phyloP scores from a whole-genome alignment of 306 rosid species.

The Ziziphus jujuba region DNA sequence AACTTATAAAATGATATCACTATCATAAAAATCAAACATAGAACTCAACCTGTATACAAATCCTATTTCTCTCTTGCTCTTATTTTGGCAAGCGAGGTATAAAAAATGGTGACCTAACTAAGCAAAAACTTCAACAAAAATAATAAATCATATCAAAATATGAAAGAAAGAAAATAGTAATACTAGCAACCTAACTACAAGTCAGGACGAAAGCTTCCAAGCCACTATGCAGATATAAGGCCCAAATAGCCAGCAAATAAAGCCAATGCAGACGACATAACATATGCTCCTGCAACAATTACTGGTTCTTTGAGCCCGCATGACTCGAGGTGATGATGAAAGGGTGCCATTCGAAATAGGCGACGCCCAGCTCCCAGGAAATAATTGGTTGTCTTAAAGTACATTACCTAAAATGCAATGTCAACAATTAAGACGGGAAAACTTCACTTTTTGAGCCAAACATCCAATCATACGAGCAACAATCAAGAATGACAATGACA shows the following conservation, averaged over 20 bases:
- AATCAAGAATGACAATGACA: neutral
- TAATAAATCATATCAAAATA: neutral
- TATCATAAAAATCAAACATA: no score
- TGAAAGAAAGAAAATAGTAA: neutral
- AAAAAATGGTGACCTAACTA: neutral
- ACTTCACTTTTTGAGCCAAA: neutral
- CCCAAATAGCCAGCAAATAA: conserved; percentile 80
- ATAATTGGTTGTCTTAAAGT: conserved; percentile 52
- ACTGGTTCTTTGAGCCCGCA: conserved; percentile 68
- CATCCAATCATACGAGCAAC: no score
- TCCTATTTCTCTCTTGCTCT: neutral
- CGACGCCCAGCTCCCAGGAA: conserved; percentile 44
- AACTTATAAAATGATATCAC: no score
- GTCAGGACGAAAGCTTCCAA: neutral
- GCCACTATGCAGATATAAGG: conserved; percentile 73
- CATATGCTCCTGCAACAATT: conserved; percentile 79
- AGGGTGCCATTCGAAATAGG: conserved; percentile 65
- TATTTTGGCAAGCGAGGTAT: neutral
- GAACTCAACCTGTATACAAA: neutral
- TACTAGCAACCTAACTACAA: conserved; percentile 13
- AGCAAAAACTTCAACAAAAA: neutral
- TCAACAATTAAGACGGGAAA: neutral
- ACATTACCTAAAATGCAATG: conserved; percentile 38
- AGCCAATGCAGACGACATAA: conserved; percentile 68
- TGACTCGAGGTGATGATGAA: conserved; percentile 68